Base-by-base conservation (phyloP, 2,329 filamentous ascomycete genomes). In the Apiospora rasikravindrae region DNA sequence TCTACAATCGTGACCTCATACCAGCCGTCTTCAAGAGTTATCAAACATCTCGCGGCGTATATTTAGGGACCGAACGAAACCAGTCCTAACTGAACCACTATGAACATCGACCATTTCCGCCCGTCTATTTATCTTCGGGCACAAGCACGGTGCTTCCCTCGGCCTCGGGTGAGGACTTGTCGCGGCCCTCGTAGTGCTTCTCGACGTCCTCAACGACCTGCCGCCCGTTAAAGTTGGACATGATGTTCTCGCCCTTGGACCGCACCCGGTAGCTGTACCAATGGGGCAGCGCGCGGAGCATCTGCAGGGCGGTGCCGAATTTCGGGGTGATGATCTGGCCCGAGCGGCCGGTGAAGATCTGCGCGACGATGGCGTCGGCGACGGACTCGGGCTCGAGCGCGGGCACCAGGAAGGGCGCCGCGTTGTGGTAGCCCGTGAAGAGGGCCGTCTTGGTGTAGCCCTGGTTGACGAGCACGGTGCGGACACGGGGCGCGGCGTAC, bases 391-490 rank as follows among this genome's bases (percentile, higher is more conserved):
- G 85, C 74, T 89, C 83, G 72, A 92, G 80, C 44, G 87, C 77
- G 1, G 87, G 88, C 72, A 86, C 78, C n/a, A 90, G 70, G 76
- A 88, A 90, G 1, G 82, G 82, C 73, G 84, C 80, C 67, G 84
- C 84, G 24, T 87, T 86, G 7, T 84, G 81, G 76, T 90, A 88
- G 0, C 88, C 88, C 40, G 84, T 80, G 76, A 92, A 91, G 13
- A 93, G 83, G n/a, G 85, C 80, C 1, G 87, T 93, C 77, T 86
- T 88, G 76, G 86, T 91, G 80, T 89, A 92, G 66, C 86, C 88
- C 76, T 89, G 91, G 74, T 89, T 90, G 68, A 93, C 87, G 10
- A 91, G 77, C n/a, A 94, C 86, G 5, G 91, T 93, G 14, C 89
- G 82, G 33, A 92, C 87, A 66, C 83, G 84, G 0, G 85, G 86